Conservation (phyloP, 2,329 filamentous ascomycete genomes). For the Arachnomyces sp. region DNA sequence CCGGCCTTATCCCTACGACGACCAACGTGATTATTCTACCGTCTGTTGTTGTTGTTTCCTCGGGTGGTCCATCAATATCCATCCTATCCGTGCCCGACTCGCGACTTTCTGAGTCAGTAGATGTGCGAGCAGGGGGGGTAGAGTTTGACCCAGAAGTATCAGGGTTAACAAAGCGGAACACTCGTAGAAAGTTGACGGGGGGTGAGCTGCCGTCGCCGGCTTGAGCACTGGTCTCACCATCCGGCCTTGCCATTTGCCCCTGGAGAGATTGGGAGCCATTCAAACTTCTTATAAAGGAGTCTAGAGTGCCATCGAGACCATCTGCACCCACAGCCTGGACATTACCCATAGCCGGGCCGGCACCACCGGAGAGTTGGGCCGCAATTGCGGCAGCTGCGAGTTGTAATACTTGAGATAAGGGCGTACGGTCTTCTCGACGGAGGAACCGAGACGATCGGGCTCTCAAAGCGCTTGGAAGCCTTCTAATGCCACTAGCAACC, state of each 20-base stretch:
- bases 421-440: conserved; percentile 53
- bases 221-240: conserved; percentile 23
- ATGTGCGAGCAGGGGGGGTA: conserved; percentile 16
- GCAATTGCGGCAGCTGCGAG: conserved; percentile 57
- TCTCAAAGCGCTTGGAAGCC: conserved; percentile 38
- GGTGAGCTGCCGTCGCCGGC: conserved; percentile 38
- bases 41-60: conserved; percentile 33
- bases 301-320: conserved; percentile 53
- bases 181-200: conserved; percentile 59
- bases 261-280: conserved; percentile 54
- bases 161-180: conserved; percentile 58
- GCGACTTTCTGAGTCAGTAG: conserved; percentile 18
- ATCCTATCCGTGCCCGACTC: conserved; percentile 25
- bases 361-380: conserved; percentile 55
- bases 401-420: conserved; percentile 53
- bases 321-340: conserved; percentile 47
- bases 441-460: conserved; percentile 46
- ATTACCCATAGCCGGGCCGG: conserved; percentile 47
- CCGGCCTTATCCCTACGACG: conserved; percentile 60
- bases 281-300: conserved; percentile 54
- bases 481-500: conserved; percentile 26
- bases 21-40: conserved; percentile 60
- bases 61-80: conserved; percentile 32
- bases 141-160: conserved; percentile 23
- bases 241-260: conserved; percentile 30